Evolutionary conservation across 1,284 basidiomycete genomes (phyloP), one percentile per base, ranked within the genome.

Genomic region (Malassezia caprae): DNA sequence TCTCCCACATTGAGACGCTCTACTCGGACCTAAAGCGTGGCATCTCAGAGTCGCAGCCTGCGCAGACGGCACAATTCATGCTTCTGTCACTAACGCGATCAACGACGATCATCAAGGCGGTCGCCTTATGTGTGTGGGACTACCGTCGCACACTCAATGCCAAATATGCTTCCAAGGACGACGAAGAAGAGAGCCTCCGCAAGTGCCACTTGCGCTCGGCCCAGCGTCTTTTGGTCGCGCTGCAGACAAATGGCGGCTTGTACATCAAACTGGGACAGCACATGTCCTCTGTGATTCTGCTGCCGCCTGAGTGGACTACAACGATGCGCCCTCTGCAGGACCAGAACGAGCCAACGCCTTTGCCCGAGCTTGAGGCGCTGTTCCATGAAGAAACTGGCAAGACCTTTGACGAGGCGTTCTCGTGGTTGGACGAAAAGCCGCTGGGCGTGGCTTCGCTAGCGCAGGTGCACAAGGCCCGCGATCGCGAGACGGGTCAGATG

Each of bases 361-460:
- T 74, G 4, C 59, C 62, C 30, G 72, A 72, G 53, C 66, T 74
- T 41, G 70, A 73, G 49, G 64, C 61, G 34, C 67, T 72, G 61
- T 74, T 74, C 62, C 53, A 61, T 15, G 56, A 58, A 11, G 72
- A 74, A 50, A 74, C 72, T 8, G 71, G 71, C 21, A 64, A 60
- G 60, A 60, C 51, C 47, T 74, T 74, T 39, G 62, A 60, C 17
- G 68, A 73, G 32, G 66, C 68, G 3, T 74, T 74, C 67, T 81
- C 83, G 30, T 83, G 88, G 56, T 93, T 98, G 72, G 83, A 96
- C 64, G 82, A 83, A 4, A 79, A 80, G n/a, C 93, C 94, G 10
- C 86, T 98, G 51, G 94, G 94, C 6, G 90, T 94, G 8, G 91
- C 90, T 4, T 90, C 78, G 4, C 78, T 98, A 30, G 93, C 91